phyloP scores from a whole-genome alignment of 768 basidiomycete genomes.

The Russula dissimulans region DNA sequence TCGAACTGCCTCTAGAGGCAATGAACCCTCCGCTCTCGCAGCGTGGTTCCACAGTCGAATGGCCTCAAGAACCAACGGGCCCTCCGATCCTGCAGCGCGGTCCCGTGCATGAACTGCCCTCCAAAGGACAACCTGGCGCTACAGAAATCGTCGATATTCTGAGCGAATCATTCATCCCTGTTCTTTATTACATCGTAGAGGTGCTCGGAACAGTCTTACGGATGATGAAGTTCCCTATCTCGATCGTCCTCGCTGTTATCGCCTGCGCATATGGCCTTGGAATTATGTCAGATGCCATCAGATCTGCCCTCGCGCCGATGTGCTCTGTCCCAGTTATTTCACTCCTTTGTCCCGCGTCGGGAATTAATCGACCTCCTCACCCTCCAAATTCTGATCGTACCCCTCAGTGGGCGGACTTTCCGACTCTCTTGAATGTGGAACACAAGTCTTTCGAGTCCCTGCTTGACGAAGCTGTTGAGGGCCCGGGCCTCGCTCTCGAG shows the following conservation, averaged over 20 bases:
- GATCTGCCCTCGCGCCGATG: constrained; percentile 43
- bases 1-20: not conserved
- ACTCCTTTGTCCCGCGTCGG: constrained; percentile 30
- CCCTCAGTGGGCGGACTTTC: constrained; percentile 50
- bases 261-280: constrained; percentile 38
- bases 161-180: not conserved
- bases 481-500: constrained; percentile 51
- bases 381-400: not conserved
- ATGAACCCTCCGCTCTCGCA: not conserved
- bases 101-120: not conserved
- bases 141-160: not conserved
- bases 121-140: not conserved
- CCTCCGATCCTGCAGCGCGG: not conserved
- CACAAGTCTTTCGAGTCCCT: constrained; percentile 54
- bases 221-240: constrained; percentile 48
- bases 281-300: constrained; percentile 36
- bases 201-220: constrained; percentile 39
- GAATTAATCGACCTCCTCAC: constrained; percentile 9
- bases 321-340: constrained; percentile 57
- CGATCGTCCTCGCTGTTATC: constrained; percentile 42
- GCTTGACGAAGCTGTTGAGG: constrained; percentile 47
- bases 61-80: not conserved
- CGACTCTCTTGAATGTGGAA: constrained; percentile 50
- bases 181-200: constrained; percentile 35
- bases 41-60: not conserved